These are phyloP conservation scores for Phytophthora colocasiae DNA, from an alignment of 352 stramenopile genomes.

Conservation along the genomic window DNA sequence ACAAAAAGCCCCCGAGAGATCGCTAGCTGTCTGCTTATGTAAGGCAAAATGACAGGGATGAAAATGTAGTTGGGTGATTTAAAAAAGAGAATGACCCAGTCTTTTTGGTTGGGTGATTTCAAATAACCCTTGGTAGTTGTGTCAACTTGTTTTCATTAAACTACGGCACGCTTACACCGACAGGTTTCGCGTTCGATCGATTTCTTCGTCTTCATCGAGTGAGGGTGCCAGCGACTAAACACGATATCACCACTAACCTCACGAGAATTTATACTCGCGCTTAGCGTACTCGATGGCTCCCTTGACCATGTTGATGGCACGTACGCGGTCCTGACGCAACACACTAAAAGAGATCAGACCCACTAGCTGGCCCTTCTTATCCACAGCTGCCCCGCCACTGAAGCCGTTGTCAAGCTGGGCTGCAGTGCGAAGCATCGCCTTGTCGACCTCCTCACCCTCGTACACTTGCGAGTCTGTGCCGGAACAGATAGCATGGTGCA, in stretches of 20 bases:
- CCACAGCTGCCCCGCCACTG: slow-evolving; percentile 82
- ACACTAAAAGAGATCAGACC: slow-evolving; percentile 90
- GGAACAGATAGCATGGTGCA: slow-evolving; percentile 91
- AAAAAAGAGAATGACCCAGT: too few relatives aligned
- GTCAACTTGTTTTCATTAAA: slow-evolving; percentile 17
- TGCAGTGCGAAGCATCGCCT: slow-evolving; percentile 87
- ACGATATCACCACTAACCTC: slow-evolving; percentile 25
- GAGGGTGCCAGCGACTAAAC: slow-evolving; percentile 13
- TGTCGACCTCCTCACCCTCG: slow-evolving; percentile 84
- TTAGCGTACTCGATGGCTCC: slow-evolving; percentile 85
- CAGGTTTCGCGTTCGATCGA: slow-evolving; percentile 27
- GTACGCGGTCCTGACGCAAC: slow-evolving; percentile 84
- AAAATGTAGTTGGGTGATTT: too few relatives aligned
- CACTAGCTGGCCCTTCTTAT: slow-evolving; percentile 88
- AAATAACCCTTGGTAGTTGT: too few relatives aligned
- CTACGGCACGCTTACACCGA: slow-evolving; percentile 38
- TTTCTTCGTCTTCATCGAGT: slow-evolving; percentile 8
- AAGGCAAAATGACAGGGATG: slow-evolving; percentile 8
- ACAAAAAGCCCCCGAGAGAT: not conserved
- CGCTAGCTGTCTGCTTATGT: slow-evolving; percentile 1
- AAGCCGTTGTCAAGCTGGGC: slow-evolving; percentile 89
- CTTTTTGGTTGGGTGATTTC: too few relatives aligned
- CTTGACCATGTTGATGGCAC: slow-evolving; percentile 92
- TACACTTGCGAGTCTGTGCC: slow-evolving; percentile 89
- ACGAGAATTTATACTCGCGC: slow-evolving; percentile 76